Percentiles rank a stretch among this genome's conserved stretches.
These are phyloP conservation scores for Arctium minus DNA, from an alignment of 129 eudicot genomes.

Conservation along the genomic window DNA sequence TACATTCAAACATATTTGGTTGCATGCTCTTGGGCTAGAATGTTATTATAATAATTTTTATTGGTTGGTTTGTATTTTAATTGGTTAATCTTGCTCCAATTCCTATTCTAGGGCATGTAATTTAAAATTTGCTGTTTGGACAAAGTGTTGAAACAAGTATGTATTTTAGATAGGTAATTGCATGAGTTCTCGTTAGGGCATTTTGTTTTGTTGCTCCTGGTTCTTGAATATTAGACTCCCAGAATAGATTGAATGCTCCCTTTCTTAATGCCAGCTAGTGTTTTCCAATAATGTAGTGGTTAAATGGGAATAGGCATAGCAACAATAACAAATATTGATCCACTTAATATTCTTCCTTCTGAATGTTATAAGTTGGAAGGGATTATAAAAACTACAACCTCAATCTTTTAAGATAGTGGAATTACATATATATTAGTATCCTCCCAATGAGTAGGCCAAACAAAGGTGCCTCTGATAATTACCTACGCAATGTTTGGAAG, in stretches of 20 bases:
- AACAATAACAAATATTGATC: not conserved
- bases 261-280: not conserved
- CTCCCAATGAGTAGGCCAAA: not conserved
- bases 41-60: not conserved
- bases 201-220: constrained; percentile 1
- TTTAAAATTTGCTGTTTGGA: not conserved
- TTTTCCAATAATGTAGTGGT: not conserved
- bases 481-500: not conserved
- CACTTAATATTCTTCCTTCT: not conserved
- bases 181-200: not conserved
- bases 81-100: not conserved
- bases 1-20: not conserved
- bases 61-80: not conserved
- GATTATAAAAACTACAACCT: not conserved
- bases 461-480: not conserved
- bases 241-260: not conserved
- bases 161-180: not conserved
- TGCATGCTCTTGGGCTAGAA: not conserved
- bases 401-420: not conserved
- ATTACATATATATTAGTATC: not conserved
- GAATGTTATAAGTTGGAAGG: not conserved
- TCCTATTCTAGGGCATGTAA: not conserved
- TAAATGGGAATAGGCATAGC: not conserved
- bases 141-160: not conserved
- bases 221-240: not conserved